Evolutionary conservation across 2,329 filamentous ascomycete species (phyloP), one percentile per base, ranked within the genome.

Genomic region (Fusarium sacchari): DNA sequence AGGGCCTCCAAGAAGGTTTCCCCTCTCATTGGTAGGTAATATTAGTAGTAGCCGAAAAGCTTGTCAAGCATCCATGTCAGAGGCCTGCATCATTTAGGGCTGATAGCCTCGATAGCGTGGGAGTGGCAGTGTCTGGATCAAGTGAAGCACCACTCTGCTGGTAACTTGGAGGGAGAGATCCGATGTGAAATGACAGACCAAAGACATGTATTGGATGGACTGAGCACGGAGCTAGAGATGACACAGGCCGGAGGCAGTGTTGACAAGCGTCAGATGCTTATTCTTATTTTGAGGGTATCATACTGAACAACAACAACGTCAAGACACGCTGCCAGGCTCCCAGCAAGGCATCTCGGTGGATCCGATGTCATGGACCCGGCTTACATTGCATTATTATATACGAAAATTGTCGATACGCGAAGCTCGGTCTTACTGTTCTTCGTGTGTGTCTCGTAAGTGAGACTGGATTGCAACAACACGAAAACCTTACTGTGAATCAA

Each of bases 51-150:
- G 36, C 58, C 56, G 18, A 70, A 60, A 67, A 67, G 60, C 65
- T 69, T 73, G 56, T 67, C 52, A 49, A 73, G 36, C 62, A 63
- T 43, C 49, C 64, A 50, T 53, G 56, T 67, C 58, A 55, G 43
- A 71, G 11, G 53, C 43, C 57, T 74, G 67, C 67, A 72, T 72
- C 63, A 74, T 74, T 74, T 74, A 74, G 71, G 71, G 71, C 71
- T 74, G 71, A 74, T 56, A 74, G 71, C 63, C 52, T 62, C 46
- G 42, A 64, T 39, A 42, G 46, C 37, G 71, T 61, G 71, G 71
- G 67, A 74, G 71, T 74, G 71, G 62, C 42, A 36, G 62, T 66
- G 63, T 58, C 26, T 46, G 58, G 37, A n/a, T 50, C 57, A 72
- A 34, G 53, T 57, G 69, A 62, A 53, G 71, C 55, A 60, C 71